phyloP scores from a whole-genome alignment of 2,329 filamentous ascomycete genomes.

The Dryadomyces quercivorus region DNA sequence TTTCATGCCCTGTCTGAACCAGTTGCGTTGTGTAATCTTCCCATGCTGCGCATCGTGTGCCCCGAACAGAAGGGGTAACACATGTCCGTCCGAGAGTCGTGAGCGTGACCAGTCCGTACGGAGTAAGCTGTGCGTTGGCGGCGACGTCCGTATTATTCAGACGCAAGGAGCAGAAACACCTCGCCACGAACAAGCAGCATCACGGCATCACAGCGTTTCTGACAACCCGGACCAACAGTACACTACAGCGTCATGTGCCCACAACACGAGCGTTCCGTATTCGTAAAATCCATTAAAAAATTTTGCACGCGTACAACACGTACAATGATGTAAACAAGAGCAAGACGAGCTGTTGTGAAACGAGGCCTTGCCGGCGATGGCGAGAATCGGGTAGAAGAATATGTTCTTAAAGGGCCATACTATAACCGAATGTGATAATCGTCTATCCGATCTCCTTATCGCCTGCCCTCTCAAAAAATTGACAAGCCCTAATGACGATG shows the following conservation, averaged over 20 bases:
- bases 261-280: neutral
- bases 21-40: too few relatives aligned
- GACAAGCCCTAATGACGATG: constrained; percentile 10
- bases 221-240: neutral
- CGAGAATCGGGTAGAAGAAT: neutral
- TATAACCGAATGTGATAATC: neutral
- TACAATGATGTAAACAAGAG: too few relatives aligned
- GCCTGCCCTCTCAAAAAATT: constrained; percentile 3
- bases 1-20: too few relatives aligned
- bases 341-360: too few relatives aligned
- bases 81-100: too few relatives aligned
- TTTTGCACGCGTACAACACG: too few relatives aligned
- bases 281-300: neutral
- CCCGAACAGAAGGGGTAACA: too few relatives aligned
- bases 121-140: too few relatives aligned
- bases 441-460: constrained; percentile 4
- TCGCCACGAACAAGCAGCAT: neutral
- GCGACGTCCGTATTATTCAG: too few relatives aligned
- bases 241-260: neutral
- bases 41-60: too few relatives aligned
- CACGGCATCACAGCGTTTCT: neutral
- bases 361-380: neutral
- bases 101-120: too few relatives aligned
- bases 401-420: neutral
- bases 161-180: neutral